Percentiles rank a stretch among this genome's conserved stretches.
These are phyloP conservation scores for Tulasnella sp. DNA, from an alignment of 768 basidiomycete genomes.

Conservation along the genomic window DNA sequence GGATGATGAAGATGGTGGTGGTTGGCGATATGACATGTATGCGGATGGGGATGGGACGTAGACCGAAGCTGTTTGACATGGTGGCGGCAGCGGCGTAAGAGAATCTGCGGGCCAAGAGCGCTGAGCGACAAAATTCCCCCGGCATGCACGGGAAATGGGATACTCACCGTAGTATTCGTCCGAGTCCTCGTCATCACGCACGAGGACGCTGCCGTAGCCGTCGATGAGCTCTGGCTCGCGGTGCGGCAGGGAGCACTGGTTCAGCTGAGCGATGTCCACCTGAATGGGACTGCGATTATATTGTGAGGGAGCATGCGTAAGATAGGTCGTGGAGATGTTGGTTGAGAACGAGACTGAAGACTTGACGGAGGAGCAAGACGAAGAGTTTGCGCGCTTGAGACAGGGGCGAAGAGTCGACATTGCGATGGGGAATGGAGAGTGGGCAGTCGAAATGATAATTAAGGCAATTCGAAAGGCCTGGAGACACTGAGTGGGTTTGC, in stretches of 20 bases:
- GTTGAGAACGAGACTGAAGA: slow-evolving; percentile 30
- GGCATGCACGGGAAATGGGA: background rate
- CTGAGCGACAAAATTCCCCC: background rate
- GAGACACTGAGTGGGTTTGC: background rate
- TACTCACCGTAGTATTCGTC: slow-evolving; percentile 29
- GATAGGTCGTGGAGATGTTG: slow-evolving; percentile 34
- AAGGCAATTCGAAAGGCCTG: background rate
- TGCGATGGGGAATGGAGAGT: background rate
- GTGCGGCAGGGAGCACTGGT: slow-evolving; percentile 3
- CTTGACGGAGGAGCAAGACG: slow-evolving; percentile 18
- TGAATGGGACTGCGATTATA: slow-evolving; percentile 33
- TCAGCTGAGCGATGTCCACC: slow-evolving; percentile 20
- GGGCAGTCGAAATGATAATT: background rate
- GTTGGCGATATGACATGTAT: slow-evolving; percentile 24
- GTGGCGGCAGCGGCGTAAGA: slow-evolving; percentile 30
- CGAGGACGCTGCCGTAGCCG: slow-evolving; percentile 25
- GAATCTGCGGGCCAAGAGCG: slow-evolving; percentile 9
- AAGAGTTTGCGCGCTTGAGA: slow-evolving; percentile 27
- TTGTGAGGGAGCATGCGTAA: slow-evolving; percentile 31
- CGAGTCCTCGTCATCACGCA: slow-evolving; percentile 31
- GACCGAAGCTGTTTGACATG: slow-evolving; percentile 25
- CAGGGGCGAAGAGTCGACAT: slow-evolving; percentile 27
- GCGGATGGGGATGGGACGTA: slow-evolving; percentile 31
- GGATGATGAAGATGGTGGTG: slow-evolving; percentile 13
- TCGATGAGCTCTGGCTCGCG: slow-evolving; percentile 22